A percentile compares a stretch with the other conserved stretches of the same genome.
phyloP scores from a whole-genome alignment of 345 rosid genomes.

The Eucalyptus sideroxylon region DNA sequence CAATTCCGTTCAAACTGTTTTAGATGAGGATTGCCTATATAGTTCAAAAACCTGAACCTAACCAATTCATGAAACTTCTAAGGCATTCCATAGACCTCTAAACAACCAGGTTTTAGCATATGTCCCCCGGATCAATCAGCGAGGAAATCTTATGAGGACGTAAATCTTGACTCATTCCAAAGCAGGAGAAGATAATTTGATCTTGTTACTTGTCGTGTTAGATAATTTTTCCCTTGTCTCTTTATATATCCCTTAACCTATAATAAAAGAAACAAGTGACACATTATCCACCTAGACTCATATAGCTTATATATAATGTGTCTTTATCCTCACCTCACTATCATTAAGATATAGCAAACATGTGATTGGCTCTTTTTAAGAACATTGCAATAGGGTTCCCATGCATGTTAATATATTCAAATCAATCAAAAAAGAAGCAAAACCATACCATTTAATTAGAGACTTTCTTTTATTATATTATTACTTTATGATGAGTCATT shows the following conservation, averaged over 20 bases:
- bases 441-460: background rate
- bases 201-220: too few relatives aligned
- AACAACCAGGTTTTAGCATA: background rate
- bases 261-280: background rate
- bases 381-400: background rate
- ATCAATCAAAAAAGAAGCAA: background rate
- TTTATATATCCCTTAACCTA: background rate
- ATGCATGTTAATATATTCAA: background rate
- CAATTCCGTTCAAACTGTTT: background rate
- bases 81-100: background rate
- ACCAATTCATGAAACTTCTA: background rate
- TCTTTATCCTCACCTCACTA: background rate
- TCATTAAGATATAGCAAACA: background rate
- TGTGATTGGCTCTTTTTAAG: background rate
- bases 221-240: background rate
- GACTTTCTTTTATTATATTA: background rate
- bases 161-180: background rate
- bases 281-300: background rate
- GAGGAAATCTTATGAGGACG: too few relatives aligned
- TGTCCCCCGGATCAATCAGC: background rate
- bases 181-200: background rate
- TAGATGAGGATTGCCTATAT: background rate
- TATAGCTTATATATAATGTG: background rate
- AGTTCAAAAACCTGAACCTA: background rate
- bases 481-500: background rate